A percentile compares a stretch with the other conserved stretches of the same genome.
phyloP scores from a whole-genome alignment of 331 rosid genomes.

The Dryas integrifolia region DNA sequence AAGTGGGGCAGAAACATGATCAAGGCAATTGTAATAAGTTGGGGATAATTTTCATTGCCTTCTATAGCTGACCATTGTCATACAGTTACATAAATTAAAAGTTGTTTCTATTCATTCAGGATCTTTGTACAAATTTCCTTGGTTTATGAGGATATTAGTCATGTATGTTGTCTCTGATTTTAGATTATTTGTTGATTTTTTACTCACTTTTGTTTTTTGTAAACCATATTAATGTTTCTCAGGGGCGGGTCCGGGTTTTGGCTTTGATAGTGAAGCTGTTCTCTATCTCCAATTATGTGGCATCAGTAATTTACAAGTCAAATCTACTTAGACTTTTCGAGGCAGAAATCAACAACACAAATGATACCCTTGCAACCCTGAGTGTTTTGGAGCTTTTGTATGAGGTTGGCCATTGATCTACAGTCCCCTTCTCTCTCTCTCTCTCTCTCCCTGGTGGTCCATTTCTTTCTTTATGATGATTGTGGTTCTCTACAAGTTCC shows the following conservation, averaged over 20 bases:
- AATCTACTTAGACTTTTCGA: conserved; percentile 68
- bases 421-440: conserved; percentile 6
- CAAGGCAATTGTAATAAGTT: not conserved
- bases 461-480: not conserved
- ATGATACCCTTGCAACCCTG: conserved; percentile 74
- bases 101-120: not conserved
- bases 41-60: not conserved
- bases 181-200: conserved; percentile 19
- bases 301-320: conserved; percentile 56
- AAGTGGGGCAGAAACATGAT: not conserved
- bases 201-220: conserved; percentile 13
- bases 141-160: not conserved
- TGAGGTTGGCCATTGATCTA: conserved; percentile 56
- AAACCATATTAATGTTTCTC: conserved; percentile 16
- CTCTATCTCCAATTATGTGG: conserved; percentile 68
- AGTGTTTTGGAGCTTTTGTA: conserved; percentile 87
- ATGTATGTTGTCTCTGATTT: conserved; percentile 22
- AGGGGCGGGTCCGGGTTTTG: conserved; percentile 88
- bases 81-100: not conserved
- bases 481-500: not conserved
- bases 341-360: conserved; percentile 60
- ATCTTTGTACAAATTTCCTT: not conserved
- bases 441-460: conserved; percentile 7
- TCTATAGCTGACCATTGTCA: not conserved
- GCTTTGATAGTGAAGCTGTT: conserved; percentile 86